These are phyloP conservation scores for Seiridium cupressi DNA, from an alignment of 2,329 filamentous ascomycete genomes.

Conservation along the genomic window DNA sequence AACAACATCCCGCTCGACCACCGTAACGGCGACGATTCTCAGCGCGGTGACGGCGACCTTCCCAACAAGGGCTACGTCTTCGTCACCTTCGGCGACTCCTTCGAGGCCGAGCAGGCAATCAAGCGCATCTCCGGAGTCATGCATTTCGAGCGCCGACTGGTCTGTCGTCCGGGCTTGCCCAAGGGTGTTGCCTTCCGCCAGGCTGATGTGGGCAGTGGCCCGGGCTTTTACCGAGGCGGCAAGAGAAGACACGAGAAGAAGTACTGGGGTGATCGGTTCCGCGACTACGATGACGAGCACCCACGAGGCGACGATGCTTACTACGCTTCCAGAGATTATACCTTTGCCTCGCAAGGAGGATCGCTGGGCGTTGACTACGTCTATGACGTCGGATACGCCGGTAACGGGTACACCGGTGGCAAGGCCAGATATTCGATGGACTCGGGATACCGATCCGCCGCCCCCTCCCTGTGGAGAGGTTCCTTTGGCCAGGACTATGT, in stretches of 20 bases:
- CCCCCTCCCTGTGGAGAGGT: not conserved
- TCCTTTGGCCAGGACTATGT: not conserved
- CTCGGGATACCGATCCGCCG: not conserved
- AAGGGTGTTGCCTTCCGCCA: slow-evolving; percentile 4
- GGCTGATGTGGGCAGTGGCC: not conserved
- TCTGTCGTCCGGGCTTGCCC: slow-evolving; percentile 7
- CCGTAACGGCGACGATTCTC: not conserved
- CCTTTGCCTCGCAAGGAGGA: not conserved
- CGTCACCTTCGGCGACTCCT: slow-evolving; percentile 3
- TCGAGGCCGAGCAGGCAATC: not conserved
- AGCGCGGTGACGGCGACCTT: not conserved
- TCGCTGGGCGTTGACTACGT: too few relatives aligned
- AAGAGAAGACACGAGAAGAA: not conserved
- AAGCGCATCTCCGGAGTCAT: not conserved
- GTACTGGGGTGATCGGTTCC: not conserved
- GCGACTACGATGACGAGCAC: not conserved
- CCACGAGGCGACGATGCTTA: too few relatives aligned
- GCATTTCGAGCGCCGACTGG: slow-evolving; percentile 1
- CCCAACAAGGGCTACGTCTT: slow-evolving; percentile 10
- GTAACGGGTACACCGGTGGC: not conserved
- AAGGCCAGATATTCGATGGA: not conserved
- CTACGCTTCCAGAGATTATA: not conserved
- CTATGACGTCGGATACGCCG: not conserved
- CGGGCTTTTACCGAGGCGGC: not conserved
- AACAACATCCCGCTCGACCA: not conserved